Percentiles rank a stretch among this genome's conserved stretches.
phyloP scores from a whole-genome alignment of 352 stramenopile genomes.

The Phytophthora pisi region DNA sequence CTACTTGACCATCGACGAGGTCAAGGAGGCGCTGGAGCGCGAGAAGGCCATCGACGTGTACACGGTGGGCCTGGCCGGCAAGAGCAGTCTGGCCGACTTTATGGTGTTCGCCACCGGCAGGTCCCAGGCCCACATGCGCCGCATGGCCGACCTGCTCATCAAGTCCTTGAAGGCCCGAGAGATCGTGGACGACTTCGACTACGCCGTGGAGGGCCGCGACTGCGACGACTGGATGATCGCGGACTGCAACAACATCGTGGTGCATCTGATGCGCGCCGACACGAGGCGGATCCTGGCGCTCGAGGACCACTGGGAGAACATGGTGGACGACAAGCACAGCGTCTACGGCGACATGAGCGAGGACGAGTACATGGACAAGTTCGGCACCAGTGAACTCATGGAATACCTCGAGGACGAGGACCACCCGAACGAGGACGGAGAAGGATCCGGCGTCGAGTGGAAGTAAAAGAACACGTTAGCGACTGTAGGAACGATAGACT shows the following conservation, averaged over 20 bases:
- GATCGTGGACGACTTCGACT: constrained; percentile 78
- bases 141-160: constrained; percentile 89
- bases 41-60: constrained; percentile 85
- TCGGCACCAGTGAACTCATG: constrained; percentile 86
- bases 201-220: constrained; percentile 85
- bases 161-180: constrained; percentile 78
- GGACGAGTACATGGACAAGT: constrained; percentile 90
- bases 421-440: constrained; percentile 39
- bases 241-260: constrained; percentile 90
- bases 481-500: constrained; percentile 18
- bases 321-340: constrained; percentile 83
- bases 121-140: constrained; percentile 86
- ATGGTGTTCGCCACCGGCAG: constrained; percentile 91
- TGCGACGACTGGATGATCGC: constrained; percentile 94
- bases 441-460: constrained; percentile 60
- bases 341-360: constrained; percentile 83
- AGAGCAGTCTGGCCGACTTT: constrained; percentile 84
- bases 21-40: constrained; percentile 62
- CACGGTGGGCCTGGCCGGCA: constrained; percentile 73
- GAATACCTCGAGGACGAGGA: constrained; percentile 79
- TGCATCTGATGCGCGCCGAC: constrained; percentile 86
- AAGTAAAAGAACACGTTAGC: constrained; percentile 41
- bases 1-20: constrained; percentile 79
- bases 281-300: constrained; percentile 77
- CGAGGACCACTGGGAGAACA: constrained; percentile 86